Percentiles rank a stretch among this genome's conserved stretches.
Conservation (phyloP, 768 basidiomycete species). For the Calocera viscosa region DNA sequence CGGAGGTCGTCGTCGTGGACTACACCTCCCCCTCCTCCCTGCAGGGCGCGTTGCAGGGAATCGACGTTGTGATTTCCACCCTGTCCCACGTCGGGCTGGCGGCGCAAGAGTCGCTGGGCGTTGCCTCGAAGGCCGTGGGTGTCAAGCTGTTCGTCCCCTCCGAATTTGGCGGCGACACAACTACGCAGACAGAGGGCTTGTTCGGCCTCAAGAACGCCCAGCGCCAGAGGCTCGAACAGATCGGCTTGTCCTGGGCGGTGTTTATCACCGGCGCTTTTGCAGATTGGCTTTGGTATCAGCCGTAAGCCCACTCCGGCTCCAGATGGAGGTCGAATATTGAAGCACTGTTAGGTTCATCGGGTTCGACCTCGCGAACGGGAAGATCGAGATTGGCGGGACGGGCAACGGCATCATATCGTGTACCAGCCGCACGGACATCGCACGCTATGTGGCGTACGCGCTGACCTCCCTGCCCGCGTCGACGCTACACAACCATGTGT, state of each 20-base stretch:
- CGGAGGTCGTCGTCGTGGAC: background rate
- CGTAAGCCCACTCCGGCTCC: background rate
- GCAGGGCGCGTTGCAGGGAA: background rate
- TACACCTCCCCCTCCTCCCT: background rate
- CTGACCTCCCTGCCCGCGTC: too few species aligned
- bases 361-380: too few species aligned
- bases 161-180: background rate
- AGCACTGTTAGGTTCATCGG: too few species aligned
- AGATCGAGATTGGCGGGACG: too few species aligned
- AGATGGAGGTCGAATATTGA: background rate
- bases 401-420: too few species aligned
- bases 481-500: too few species aligned
- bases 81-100: slow-evolving; percentile 16
- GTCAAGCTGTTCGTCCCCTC: slow-evolving; percentile 27
- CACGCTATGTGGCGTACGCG: too few species aligned
- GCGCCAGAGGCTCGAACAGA: background rate
- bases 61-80: slow-evolving; percentile 24
- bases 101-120: slow-evolving; percentile 21
- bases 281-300: slow-evolving; percentile 11
- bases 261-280: slow-evolving; percentile 15
- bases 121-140: slow-evolving; percentile 24
- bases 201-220: background rate
- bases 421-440: too few species aligned
- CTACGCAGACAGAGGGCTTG: background rate
- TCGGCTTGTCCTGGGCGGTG: slow-evolving; percentile 16